Percentiles rank a stretch among this genome's conserved stretches.
Conservation (phyloP, 257 asterid genomes). For the Plantago ovata region DNA sequence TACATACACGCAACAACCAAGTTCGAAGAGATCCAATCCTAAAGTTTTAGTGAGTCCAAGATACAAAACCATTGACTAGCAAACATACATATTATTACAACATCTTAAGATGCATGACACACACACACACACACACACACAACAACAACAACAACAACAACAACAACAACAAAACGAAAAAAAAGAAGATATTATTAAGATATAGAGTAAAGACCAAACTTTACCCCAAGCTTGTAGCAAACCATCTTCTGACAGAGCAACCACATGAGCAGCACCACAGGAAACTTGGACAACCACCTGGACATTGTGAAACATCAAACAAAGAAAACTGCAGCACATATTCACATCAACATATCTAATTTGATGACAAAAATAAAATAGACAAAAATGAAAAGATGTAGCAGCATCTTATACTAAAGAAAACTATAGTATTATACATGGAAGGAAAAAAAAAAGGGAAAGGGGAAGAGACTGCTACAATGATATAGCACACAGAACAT, state of each 20-base stretch:
- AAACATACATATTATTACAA: slow-evolving; percentile 10
- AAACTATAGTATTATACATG: not conserved
- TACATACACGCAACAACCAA: slow-evolving; percentile 19
- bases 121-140: too few species aligned
- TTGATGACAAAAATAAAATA: not conserved
- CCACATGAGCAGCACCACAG: slow-evolving; percentile 95
- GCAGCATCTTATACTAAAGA: not conserved
- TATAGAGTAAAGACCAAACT: slow-evolving; percentile 9
- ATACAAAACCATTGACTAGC: slow-evolving; percentile 8
- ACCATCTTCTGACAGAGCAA: slow-evolving; percentile 92
- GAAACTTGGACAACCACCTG: slow-evolving; percentile 88
- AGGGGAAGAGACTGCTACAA: not conserved
- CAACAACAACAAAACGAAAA: slow-evolving; percentile 2
- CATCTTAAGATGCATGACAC: not conserved
- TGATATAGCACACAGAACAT: not conserved
- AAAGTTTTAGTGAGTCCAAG: slow-evolving; percentile 16
- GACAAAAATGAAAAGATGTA: too few species aligned
- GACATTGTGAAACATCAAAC: slow-evolving; percentile 15
- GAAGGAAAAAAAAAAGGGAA: not conserved
- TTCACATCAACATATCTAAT: not conserved
- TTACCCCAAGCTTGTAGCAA: slow-evolving; percentile 93
- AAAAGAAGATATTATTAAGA: slow-evolving; percentile 7
- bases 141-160: too few species aligned
- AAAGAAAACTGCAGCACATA: not conserved
- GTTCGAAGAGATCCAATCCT: slow-evolving; percentile 27